Base-by-base conservation (phyloP, 192 early-diverging fungal genomes). In the Diversispora eburnea region DNA sequence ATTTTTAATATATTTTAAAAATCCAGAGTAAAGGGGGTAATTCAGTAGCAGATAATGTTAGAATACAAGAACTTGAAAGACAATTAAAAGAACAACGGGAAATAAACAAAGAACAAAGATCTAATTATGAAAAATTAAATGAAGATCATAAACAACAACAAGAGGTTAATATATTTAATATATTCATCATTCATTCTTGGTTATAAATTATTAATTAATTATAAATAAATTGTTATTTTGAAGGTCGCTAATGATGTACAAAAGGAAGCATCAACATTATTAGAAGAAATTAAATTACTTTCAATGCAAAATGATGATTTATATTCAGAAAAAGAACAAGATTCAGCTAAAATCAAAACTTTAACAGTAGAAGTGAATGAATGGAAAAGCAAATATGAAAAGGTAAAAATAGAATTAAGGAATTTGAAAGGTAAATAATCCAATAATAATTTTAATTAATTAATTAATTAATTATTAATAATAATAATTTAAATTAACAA, bases 111-210 rank as follows among this genome's bases (percentile, higher is more conserved):
- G 74, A 80, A 25, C 78, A 79, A 43, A 17, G 49, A 20, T 12
- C 73, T 3, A 77, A 90, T 47, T 88, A 82, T 66, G 85, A 84
- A 54, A 84, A 84, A 49, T 77, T 92, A 63, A 84, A 90, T 64
- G 91, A 92, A 62, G 91, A 92, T 59, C 90, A 88, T 78, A 82
- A 83, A 58, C 86, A 86, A 25, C 90, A 91, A 76, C 89, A 91
- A 61, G 89, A 91, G 78, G 90, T 91, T 70, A 75, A 22, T 25
- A 33, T 39, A 33, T 67, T 62, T 6, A 45, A 41, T 67, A 47
- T 25, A 67, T 61, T 3, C 39, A 10, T 13, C 15, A 19, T 5
- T 63, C 39, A 4, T 13, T 22, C 15, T 6, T 59, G n/a, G 1
- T 57, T 20, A n/a, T 22, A 22, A 20, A 19, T 59, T 58, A 61